Evolutionary conservation across 768 basidiomycete genomes (phyloP).

Genomic region (Scleroderma bovista): DNA sequence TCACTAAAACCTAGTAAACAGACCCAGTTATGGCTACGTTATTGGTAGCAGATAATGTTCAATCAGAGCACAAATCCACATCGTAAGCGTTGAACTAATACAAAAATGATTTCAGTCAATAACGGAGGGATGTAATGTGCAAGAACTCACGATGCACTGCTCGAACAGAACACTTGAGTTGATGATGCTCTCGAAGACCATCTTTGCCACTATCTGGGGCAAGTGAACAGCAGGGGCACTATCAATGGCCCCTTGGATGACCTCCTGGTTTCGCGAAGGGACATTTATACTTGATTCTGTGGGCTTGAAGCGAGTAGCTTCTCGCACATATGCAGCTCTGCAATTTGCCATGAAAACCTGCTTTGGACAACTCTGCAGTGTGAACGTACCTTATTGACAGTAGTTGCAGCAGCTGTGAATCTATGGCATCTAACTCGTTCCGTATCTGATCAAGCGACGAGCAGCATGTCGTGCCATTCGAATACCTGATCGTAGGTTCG

Average conservation of each 20-base stretch:
- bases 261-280: constrained; percentile 11
- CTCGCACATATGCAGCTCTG: constrained; percentile 18
- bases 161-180: constrained; percentile 20
- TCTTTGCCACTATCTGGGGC: constrained; percentile 18
- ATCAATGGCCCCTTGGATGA: constrained; percentile 16
- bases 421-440: constrained; percentile 11
- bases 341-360: neutral
- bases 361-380: neutral
- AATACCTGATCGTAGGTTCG: constrained; percentile 10
- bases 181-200: constrained; percentile 14
- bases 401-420: constrained; percentile 14
- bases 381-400: constrained; percentile 12
- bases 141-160: constrained; percentile 15
- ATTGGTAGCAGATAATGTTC: too few relatives aligned
- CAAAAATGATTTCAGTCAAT: neutral
- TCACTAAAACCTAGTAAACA: too few relatives aligned
- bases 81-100: constrained; percentile 11
- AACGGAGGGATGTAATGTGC: neutral
- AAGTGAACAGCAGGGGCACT: constrained; percentile 12
- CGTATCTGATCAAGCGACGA: constrained; percentile 18
- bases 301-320: constrained; percentile 23
- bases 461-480: constrained; percentile 21
- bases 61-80: too few relatives aligned
- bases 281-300: constrained; percentile 8
- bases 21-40: too few relatives aligned